Base-by-base conservation (phyloP, 768 basidiomycete species). In the Chalciporus pseudorubinellus region DNA sequence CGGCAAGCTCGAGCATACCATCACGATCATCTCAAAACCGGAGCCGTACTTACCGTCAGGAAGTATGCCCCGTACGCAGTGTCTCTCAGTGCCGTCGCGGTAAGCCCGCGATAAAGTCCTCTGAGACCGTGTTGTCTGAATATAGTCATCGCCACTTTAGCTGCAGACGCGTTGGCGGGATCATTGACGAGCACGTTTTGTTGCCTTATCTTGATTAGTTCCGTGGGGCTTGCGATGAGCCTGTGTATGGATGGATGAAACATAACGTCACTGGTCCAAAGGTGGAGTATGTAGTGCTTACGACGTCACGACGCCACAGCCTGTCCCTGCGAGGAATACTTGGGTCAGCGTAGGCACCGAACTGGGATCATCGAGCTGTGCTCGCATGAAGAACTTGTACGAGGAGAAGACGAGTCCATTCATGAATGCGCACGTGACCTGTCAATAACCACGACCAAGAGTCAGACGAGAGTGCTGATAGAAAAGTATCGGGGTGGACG, bases 11-110 rank as follows among this genome's bases (percentile, higher is more conserved):
- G 14, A 21, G n/a, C 48, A 47, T 48, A 31, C 31, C 51, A 53
- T 40, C 46, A 12, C 31, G 11, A 40, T 41, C 52, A 31, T 18
- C 42, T 40, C 14, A 40, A 44, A 33, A 26, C 16, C 19, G 24
- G 29, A 28, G 18, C n/a, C 82, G 58, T 59, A 88, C 83, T 58
- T 59, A 88, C 88, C 56, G 85, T 79, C 48, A 77, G 73, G 65
- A 95, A 97, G 69, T 97, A 95, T 2, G 87, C 82, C 7, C 92
- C 94, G 61, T 89, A 95, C 2, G 86, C 91, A 9, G 77, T 72
- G 66, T 95, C 93, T 29, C 94, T 73, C 33, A 92, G 63, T 1
- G 84, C 83, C 0, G 92, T 95, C 0, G 83, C 79, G 1, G 77
- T 72, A 43, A 89, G 70, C 0, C 94, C 94, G 5, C 92, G 81